Conservation (phyloP, 31 red algal genomes). For the Porphyra umbilicalis region DNA sequence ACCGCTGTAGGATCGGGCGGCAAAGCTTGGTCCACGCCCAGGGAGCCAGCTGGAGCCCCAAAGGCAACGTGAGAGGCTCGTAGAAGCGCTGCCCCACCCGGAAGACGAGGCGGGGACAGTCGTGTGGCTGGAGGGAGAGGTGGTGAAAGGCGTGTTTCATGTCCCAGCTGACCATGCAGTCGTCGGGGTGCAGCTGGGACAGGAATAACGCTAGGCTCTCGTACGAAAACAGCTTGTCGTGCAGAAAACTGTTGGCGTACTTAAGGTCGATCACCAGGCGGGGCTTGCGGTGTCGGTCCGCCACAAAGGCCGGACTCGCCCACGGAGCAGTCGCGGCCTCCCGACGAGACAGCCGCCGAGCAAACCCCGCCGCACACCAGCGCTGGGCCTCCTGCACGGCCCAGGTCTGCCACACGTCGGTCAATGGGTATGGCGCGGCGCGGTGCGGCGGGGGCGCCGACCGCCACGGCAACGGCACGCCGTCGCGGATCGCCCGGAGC, state of each 20-base stretch:
- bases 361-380: too few relatives aligned
- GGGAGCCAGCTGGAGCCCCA: constrained; percentile 12
- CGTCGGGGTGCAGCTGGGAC: constrained; percentile 5
- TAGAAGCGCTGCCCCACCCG: constrained; percentile 3
- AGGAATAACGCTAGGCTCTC: not conserved
- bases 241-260: not conserved
- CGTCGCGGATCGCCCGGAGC: too few relatives aligned
- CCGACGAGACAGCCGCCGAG: too few relatives aligned
- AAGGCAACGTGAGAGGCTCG: constrained; percentile 14
- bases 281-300: not conserved
- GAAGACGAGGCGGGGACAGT: constrained; percentile 13
- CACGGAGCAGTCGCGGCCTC: not conserved
- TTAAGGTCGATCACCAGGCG: not conserved
- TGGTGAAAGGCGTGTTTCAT: constrained; percentile 24
- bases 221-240: not conserved
- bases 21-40: not conserved
- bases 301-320: not conserved
- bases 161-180: constrained; percentile 23
- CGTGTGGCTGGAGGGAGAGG: not conserved
- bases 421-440: too few relatives aligned
- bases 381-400: too few relatives aligned
- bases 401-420: too few relatives aligned
- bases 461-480: too few relatives aligned
- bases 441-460: too few relatives aligned
- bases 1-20: not conserved